Evolutionary conservation across 1,284 basidiomycete genomes (phyloP), one percentile per base, ranked within the genome.

Genomic region (Puccinia hordei): DNA sequence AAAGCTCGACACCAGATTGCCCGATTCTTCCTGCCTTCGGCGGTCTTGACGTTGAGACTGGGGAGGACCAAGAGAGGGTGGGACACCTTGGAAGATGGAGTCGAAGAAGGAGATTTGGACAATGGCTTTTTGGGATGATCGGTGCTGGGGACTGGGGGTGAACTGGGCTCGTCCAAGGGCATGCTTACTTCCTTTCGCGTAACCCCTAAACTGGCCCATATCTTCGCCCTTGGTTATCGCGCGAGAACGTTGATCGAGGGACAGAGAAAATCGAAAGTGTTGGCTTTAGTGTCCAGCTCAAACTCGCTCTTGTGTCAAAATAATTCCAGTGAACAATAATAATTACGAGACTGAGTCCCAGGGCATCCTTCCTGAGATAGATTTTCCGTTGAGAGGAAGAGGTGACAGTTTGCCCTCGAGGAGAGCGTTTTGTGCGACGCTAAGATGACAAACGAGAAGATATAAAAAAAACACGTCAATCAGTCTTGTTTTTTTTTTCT

Each of bases 301-400:
- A 24, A 24, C 9, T 24, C 9, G 19, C 4, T 41, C 38, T 41
- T 41, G 38, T 4, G 38, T 41, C 4, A 57, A 27, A n/a, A n/a
- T n/a, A n/a, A n/a, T n/a, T n/a, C n/a, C n/a, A n/a, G n/a, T n/a
- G 63, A 66, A 17, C 15, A 8, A 12, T 2, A 33, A 15, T 17
- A 27, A 35, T 79, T 71, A 79, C 76, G 76, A 79, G 24, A 49
- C 22, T 46, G 65, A 38, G 35, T 69, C 65, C 76, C 76, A 79
- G 12, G 76, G 76, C 76, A 79, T 71, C 15, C 76, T 27, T 41
- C 49, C 65, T 22, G 76, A 79, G 13, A 79, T 69, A 2, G 76
- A 79, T 71, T 71, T 79, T 17, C 76, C 76, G 35, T 79, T 65
- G 38, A 79, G 57, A 12, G 76, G 76, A 71, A 79, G 68, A 41